Evolutionary conservation across 2,329 filamentous ascomycete species (phyloP), one percentile per base, ranked within the genome.

Genomic region (Cordyceps javanica): DNA sequence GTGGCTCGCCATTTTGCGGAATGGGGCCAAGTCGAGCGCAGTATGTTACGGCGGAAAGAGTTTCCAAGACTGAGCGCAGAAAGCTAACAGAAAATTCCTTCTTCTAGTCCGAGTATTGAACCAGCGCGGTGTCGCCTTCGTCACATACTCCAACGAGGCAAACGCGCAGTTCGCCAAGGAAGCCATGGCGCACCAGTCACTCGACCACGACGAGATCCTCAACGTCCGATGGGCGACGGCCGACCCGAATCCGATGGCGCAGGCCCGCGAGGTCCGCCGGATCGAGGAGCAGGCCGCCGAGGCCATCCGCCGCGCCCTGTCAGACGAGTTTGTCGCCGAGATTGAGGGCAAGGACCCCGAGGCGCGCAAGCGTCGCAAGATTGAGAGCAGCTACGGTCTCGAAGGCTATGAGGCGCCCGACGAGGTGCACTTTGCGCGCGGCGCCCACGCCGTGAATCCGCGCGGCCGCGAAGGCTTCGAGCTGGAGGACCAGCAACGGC

Each of bases 181-280:
- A 72, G 90, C 94, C 1, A 97, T 99, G 93, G 90, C 91, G 5
- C 91, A 97, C 69, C 94, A 99, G 74, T 85, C 86, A 1, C 78
- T 99, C 28, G 94, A 99, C 67, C 88, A 97, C 71, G 87, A 85
- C 61, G 94, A 99, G 73, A 87, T 97, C 23, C 76, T 99, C 26
- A 99, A 99, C 71, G 92, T 99, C 49, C 82, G 95, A 62, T 99
- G 94, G 94, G 94, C 94, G 42, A 99, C 94, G 0, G 89, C 91
- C 7, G 94, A 99, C 69, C 94, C 94, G 1, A 99, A 99, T 65
- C 94, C 94, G 0, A 87, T 94, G 77, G 91, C 93, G 2, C 91
- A 96, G 71, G 95, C 95, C 62, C 82, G 95, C 60, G 94, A 99
- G 73, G 93, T 89, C 3, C 81, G 88, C 39, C 82, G 88, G 41